Evolutionary conservation across 1,284 basidiomycete genomes (phyloP), one percentile per base, ranked within the genome.

Genomic region (Trametes polyzona): DNA sequence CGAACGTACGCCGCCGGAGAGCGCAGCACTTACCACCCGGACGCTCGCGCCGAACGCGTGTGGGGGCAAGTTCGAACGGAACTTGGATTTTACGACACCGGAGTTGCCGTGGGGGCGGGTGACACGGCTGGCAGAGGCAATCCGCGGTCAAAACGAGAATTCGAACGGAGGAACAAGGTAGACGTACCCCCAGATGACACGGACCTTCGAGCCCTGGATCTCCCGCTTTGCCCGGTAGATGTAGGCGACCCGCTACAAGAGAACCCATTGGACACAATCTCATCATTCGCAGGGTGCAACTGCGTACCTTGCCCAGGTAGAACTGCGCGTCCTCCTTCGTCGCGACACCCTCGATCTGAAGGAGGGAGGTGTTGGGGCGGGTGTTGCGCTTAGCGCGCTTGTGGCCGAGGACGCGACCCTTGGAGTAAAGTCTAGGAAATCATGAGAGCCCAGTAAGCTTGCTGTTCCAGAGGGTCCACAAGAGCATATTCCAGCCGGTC

Each of bases 351-450:
- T 99, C 96, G 74, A 99, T 95, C 80, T 96, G 93, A 73, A 99
- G 79, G 70, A 99, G 88, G 58, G 95, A 93, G 66, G 95, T 97
- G 84, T 96, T 96, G 73, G 95, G 95, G 74, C 89, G 85, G 65
- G 91, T 84, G 84, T 97, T 98, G 76, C 94, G 90, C 85, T 98
- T 98, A 69, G 93, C 95, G 69, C 97, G 93, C 84, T 98, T 96
- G 92, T 97, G 93, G 69, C 95, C 94, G 74, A 98, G 84, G 74
- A 99, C 89, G 73, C 96, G 94, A 78, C 94, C 97, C 86, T 98
- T 98, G 79, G 81, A 80, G 87, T 98, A 98, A 73, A 98, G 87
- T 87, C 95, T 95, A 75, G 43, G 47, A 55, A 55, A 55, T 32
- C 42, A 52, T 42, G 23, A 33, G n/a, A 48, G 23, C 17, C 43